Base-by-base conservation (phyloP, 352 stramenopile genomes). In the Globisporangium echinulatum region DNA sequence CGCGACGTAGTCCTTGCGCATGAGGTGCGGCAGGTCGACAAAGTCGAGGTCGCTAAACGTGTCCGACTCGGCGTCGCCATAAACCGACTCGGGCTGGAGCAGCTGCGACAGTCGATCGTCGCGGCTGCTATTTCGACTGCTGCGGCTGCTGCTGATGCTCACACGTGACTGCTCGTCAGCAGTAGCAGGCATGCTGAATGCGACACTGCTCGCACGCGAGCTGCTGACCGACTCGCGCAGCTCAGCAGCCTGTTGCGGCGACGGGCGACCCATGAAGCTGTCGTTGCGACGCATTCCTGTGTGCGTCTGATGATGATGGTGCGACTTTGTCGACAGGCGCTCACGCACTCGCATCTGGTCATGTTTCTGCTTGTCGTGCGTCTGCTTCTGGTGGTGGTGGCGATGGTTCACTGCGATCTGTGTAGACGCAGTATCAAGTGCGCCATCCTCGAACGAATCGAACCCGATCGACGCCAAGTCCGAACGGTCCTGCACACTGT, bases 1-100 rank as follows among this genome's bases (percentile, higher is more conserved):
- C 66, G 64, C 15, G 7, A 62, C 57, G 54, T 87, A 66, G 17
- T 82, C 75, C 9, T 85, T 87, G 49, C 74, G 75, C 77, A 91
- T 87, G 48, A 91, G 61, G 38, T 91, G 81, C 14, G 81, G 81
- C 10, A 91, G 67, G 46, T 88, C 79, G 9, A 76, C 75, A 52
- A 91, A 63, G 47, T 89, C 81, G 63, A 90, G 68, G 54, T 90
- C 81, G 51, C 81, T 91, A 57, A 91, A 91, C 0, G 81, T 86
- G 48, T 91, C 81, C 7, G 73, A 88, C 17, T 77, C 68, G 36
- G 76, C 72, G 36, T 86, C 73, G 52, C 69, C 75, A 48, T 75
- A 79, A 48, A 86, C 72, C 36, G 74, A 83, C 37, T 82, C 75
- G 7, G 62, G 66, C 17, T 71, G 80, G 6, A 66, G 80, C 17